Evolutionary conservation across 164 flowering plant genomes (phyloP), one percentile per base, ranked within the genome.

Genomic region (Liriodendron chinense): DNA sequence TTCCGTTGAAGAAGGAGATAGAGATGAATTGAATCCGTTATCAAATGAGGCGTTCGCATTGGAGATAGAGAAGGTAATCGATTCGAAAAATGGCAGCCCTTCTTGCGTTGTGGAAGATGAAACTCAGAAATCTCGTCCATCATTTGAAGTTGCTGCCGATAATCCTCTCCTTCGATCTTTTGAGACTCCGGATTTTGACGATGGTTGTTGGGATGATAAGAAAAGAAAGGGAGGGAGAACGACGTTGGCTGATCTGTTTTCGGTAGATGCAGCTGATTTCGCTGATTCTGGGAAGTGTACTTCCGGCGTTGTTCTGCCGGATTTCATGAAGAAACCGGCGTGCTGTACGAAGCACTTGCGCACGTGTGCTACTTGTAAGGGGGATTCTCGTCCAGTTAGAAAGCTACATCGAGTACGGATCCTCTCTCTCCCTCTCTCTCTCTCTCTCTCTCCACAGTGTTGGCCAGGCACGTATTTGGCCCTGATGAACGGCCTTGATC

Each of bases 161-260:
- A 70, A 71, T 61, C 77, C 74, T 1, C 61, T 69, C 23, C 72
- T 69, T 24, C 73, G 47, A 16, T 74, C 68, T 24, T 57, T 71
- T 7, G 75, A 77, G 28, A 47, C 62, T 7, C 53, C 77, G 7
- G 70, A 62, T 34, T 43, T 75, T 9, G 61, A 68, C n/a, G n/a
- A 3, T 14, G 82, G 71, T 8, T 10, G 9, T 7, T 74, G 24
- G 70, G 64, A 47, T 10, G 81, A 82, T 22, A 78, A 65, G 66
- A 80, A 73, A 75, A 84, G 72, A 73, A 26, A 61, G 21, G 65
- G 47, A 20, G 70, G 70, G 7, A 47, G 28, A 74, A 87, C 80
- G 12, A 91, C 96, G 2, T 83, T 91, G 5, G 93, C 93, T 2
- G 96, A 91, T 50, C 84, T 91, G 68, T 89, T 91, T 80, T 77